Evolutionary conservation across 805 yeast species (phyloP), one percentile per base, ranked within the genome.

Genomic region (Kluyveromyces aestuarii): DNA sequence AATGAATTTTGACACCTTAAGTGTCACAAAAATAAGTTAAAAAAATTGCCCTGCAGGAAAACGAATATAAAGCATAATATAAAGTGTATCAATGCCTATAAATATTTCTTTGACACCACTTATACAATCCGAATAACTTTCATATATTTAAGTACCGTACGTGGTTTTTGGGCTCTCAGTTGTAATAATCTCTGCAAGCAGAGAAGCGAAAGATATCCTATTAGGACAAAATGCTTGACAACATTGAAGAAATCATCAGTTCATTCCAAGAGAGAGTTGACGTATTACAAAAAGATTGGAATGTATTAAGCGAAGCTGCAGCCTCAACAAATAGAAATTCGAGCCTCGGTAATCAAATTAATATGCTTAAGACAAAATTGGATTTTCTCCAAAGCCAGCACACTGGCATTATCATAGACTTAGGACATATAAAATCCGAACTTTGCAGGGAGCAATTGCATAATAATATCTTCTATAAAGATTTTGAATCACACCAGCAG

Each of bases 351-450:
- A 38, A 27, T 6, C 45, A 43, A 36, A 43, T 43, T 33, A 9
- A 27, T 25, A 45, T 37, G 16, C 40, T 57, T 27, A 52, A 57
- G 42, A 48, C 44, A 8, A 57, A 51, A 37, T 37, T 57, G 36
- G 53, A 54, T 36, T 37, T 48, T 21, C 49, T 57, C 13, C 60
- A 57, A 41, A 54, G 51, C 21, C 60, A 54, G 27, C 54, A 57
- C 45, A 50, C 56, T 9, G 52, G 50, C 7, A 55, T 57, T 11
- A 51, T 57, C 27, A 48, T 57, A 11, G 59, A 57, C 37, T 33
- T 57, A 27, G 46, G 51, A 17, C 49, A 48, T 19, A 49, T 57
- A 27, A 55, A 55, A 45, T 50, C 49, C 35, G 40, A 48, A 13
- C 44, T 52, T n/a, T 21, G 27, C 17, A 14, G 14, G 13, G 39